phyloP scores from a whole-genome alignment of 139 green algal species.

The Mesotaenium endlicherianum region DNA sequence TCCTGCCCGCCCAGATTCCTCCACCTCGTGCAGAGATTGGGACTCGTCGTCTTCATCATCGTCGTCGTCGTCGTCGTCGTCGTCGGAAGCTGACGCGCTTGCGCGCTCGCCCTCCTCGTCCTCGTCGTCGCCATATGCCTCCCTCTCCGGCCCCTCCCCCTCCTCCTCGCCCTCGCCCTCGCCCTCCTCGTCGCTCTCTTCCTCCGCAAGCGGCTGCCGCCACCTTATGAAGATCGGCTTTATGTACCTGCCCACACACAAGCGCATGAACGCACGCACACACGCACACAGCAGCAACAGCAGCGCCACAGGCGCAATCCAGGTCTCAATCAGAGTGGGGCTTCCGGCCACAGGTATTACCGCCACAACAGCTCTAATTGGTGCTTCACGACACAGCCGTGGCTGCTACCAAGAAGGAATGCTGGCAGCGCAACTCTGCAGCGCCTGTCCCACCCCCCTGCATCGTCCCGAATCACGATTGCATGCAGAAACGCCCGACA shows the following conservation, averaged over 20 bases:
- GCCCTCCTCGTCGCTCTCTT: neutral
- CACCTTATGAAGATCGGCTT: conserved; percentile 12
- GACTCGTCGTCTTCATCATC: neutral
- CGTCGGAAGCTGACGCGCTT: neutral
- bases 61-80: neutral
- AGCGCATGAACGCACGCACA: no score
- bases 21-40: neutral
- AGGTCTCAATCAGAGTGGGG: no score
- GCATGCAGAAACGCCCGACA: no score
- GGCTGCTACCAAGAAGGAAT: no score
- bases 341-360: no score
- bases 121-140: neutral
- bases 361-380: no score
- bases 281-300: neutral
- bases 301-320: neutral
- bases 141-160: neutral
- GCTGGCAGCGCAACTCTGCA: no score
- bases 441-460: no score
- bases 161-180: neutral
- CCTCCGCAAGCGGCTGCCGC: neutral
- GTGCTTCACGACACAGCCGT: no score
- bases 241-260: conserved; percentile 8
- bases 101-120: neutral
- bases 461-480: no score
- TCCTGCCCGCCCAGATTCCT: neutral